These are phyloP conservation scores for Amanita rimosa DNA, from an alignment of 768 basidiomycete genomes.

Conservation along the genomic window DNA sequence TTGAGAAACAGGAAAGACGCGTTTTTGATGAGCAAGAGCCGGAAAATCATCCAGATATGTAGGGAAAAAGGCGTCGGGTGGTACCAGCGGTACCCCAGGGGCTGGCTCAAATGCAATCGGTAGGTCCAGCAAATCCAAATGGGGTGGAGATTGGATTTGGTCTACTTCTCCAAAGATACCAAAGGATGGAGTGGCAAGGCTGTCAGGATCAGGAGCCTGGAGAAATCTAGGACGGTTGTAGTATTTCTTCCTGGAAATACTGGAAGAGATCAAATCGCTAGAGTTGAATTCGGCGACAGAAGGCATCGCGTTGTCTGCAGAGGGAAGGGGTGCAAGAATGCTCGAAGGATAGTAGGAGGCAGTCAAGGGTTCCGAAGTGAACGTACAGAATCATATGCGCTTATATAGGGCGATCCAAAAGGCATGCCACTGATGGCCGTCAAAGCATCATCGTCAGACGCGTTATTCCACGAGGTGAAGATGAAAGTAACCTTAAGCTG, in stretches of 20 bases:
- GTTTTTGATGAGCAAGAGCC: not conserved
- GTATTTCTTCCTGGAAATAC: conserved; percentile 4
- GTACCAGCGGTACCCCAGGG: no score
- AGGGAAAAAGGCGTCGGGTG: not conserved
- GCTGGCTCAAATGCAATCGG: not conserved
- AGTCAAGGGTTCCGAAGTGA: not conserved
- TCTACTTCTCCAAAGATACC: not conserved
- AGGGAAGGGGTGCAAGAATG: not conserved
- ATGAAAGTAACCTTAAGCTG: not conserved
- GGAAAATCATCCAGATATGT: not conserved
- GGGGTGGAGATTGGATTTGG: not conserved
- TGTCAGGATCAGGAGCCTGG: conserved; percentile 7
- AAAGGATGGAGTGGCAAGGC: conserved; percentile 21
- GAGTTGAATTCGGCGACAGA: not conserved
- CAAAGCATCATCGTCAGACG: conserved; percentile 4
- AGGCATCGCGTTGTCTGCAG: not conserved
- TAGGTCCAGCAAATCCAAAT: not conserved
- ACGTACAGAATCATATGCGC: not conserved
- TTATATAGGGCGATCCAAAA: conserved; percentile 5
- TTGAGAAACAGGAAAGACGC: not conserved
- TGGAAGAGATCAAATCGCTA: not conserved
- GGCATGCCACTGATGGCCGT: conserved; percentile 1
- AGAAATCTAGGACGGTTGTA: conserved; percentile 7
- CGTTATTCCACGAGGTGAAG: not conserved
- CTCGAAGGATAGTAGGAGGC: not conserved